Percentiles rank a stretch among this genome's conserved stretches.
Conservation (phyloP, 805 yeast species). For the Sugiyamaella boreocaroliniensis region DNA sequence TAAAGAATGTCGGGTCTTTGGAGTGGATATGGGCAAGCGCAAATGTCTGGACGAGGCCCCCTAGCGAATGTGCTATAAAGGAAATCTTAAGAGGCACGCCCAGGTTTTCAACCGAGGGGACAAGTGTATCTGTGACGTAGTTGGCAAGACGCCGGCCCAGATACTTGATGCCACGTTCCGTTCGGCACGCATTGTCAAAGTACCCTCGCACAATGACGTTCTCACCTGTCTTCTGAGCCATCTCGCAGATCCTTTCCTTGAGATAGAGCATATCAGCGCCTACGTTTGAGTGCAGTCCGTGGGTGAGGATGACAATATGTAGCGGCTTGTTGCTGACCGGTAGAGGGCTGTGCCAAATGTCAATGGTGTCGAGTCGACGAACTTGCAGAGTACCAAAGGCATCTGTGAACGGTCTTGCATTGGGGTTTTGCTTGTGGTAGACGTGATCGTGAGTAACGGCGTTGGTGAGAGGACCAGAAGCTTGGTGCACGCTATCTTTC, state of each 20-base stretch:
- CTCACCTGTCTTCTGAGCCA: slow-evolving; percentile 39
- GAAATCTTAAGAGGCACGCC: slow-evolving; percentile 51
- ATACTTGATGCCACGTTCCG: slow-evolving; percentile 81
- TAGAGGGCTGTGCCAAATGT: slow-evolving; percentile 71
- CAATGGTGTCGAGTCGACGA: slow-evolving; percentile 47
- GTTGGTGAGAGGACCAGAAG: neutral
- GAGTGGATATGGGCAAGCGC: slow-evolving; percentile 71
- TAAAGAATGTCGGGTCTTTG: slow-evolving; percentile 63
- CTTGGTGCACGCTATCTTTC: slow-evolving; percentile 18
- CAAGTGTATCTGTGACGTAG: slow-evolving; percentile 52
- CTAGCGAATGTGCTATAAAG: slow-evolving; percentile 87
- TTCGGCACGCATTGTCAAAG: slow-evolving; percentile 76
- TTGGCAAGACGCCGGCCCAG: slow-evolving; percentile 77
- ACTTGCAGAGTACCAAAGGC: slow-evolving; percentile 24
- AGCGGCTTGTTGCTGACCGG: slow-evolving; percentile 47
- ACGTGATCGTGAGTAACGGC: slow-evolving; percentile 1
- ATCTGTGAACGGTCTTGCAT: neutral
- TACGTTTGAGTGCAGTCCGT: slow-evolving; percentile 85
- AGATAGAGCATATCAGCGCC: slow-evolving; percentile 86
- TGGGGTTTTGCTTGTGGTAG: neutral
- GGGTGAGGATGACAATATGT: slow-evolving; percentile 81
- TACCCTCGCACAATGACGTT: slow-evolving; percentile 79
- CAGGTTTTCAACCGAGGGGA: slow-evolving; percentile 33
- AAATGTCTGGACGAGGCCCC: slow-evolving; percentile 87
- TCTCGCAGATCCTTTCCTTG: slow-evolving; percentile 68